These are phyloP conservation scores for Fusarium avenaceum DNA, from an alignment of 2,329 filamentous ascomycete genomes.

Conservation along the genomic window DNA sequence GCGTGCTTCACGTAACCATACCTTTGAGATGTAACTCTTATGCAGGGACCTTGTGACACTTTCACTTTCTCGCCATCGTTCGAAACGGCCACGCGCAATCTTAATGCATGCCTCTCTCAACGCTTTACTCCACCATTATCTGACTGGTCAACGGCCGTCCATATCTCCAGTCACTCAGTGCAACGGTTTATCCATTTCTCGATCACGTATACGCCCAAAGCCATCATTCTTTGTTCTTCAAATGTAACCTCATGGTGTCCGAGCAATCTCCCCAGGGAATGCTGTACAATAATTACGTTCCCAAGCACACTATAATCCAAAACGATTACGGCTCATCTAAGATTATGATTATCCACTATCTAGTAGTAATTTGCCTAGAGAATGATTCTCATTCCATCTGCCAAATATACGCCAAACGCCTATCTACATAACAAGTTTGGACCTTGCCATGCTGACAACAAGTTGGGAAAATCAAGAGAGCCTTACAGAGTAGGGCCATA, in stretches of 20 bases:
- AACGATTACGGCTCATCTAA: conserved; percentile 18
- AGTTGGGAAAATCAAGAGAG: conserved; percentile 10
- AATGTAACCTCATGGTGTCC: conserved; percentile 9
- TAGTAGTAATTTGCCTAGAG: conserved; percentile 21
- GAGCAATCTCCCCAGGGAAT: conserved; percentile 27
- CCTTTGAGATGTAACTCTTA: conserved; percentile 7
- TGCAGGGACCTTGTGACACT: conserved; percentile 35
- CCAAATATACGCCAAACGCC: conserved; percentile 10
- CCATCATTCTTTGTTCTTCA: conserved; percentile 12
- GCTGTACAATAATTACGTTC: conserved; percentile 13
- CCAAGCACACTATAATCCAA: neutral
- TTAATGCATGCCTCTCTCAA: conserved; percentile 33
- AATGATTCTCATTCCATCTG: conserved; percentile 32
- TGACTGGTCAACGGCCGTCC: conserved; percentile 11
- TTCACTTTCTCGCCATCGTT: conserved; percentile 11
- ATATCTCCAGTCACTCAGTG: conserved; percentile 10
- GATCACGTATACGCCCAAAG: neutral
- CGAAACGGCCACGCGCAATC: conserved; percentile 32
- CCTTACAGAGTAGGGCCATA: conserved; percentile 31
- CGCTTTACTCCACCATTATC: conserved; percentile 7
- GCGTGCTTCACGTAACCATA: neutral
- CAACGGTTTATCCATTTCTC: conserved; percentile 12
- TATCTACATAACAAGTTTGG: conserved; percentile 13
- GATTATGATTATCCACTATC: conserved; percentile 41
- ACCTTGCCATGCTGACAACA: conserved; percentile 18